Conservation (phyloP, 163 green algal genomes). For the Chloromonas sp. region DNA sequence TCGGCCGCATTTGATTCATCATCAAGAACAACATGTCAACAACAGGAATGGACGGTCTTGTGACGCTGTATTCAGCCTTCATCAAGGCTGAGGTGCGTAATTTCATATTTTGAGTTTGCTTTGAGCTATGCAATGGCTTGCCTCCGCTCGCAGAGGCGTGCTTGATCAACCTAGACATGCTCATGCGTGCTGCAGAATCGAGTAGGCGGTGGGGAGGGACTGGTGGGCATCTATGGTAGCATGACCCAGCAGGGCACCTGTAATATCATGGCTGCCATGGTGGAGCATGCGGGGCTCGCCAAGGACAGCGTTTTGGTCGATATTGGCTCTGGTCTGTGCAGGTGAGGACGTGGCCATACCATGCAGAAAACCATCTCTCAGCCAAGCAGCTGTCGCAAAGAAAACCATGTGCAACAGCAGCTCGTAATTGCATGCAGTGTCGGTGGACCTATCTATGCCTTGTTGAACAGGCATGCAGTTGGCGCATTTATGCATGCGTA, state of each 20-base stretch:
- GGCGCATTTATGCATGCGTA: too few species aligned
- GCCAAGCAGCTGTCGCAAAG: too few species aligned
- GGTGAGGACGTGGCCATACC: constrained; percentile 29
- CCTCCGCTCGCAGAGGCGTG: too few species aligned
- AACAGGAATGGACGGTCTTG: background rate
- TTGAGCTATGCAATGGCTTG: too few species aligned
- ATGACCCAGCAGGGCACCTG: constrained; percentile 66
- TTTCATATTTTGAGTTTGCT: background rate
- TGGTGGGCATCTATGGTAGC: constrained; percentile 83
- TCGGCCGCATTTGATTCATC: too few species aligned
- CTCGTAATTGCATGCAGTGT: too few species aligned
- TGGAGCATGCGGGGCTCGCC: constrained; percentile 47
- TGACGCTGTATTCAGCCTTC: background rate
- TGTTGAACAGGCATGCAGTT: too few species aligned
- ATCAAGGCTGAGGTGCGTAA: constrained; percentile 2
- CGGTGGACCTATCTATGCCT: background rate
- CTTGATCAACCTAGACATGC: background rate
- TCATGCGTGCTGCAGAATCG: constrained; percentile 47
- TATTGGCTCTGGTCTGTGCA: constrained; percentile 75
- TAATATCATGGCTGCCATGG: constrained; percentile 60
- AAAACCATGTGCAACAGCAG: too few species aligned
- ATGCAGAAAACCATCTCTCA: too few species aligned
- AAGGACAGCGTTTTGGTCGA: constrained; percentile 61
- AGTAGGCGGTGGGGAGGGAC: constrained; percentile 79
- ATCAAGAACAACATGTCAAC: too few species aligned